Evolutionary conservation across 805 yeast genomes (phyloP).

Genomic region (Saccharomycopsis synnaedendra): DNA sequence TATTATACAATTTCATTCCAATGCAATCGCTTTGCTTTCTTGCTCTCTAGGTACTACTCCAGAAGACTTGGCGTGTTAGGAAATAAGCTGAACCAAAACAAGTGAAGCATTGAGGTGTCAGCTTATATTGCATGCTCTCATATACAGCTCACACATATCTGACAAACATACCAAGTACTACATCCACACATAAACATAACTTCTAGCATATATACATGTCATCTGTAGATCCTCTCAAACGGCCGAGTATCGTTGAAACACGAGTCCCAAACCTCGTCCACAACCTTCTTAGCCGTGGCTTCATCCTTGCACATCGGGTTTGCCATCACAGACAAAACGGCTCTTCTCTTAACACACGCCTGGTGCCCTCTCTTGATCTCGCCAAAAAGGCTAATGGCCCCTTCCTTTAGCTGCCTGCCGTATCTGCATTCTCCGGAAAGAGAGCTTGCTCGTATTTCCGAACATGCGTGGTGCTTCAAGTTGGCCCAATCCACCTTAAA

Average conservation of each 20-base stretch:
- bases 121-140: too few relatives aligned
- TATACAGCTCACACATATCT: too few relatives aligned
- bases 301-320: slow-evolving; percentile 72
- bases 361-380: slow-evolving; percentile 76
- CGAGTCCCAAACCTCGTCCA: slow-evolving; percentile 81
- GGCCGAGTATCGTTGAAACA: slow-evolving; percentile 95
- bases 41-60: too few relatives aligned
- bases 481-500: slow-evolving; percentile 81
- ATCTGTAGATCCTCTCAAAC: slow-evolving; percentile 81
- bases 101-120: too few relatives aligned
- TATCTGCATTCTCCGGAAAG: slow-evolving; percentile 93
- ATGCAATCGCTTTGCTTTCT: too few relatives aligned
- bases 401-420: slow-evolving; percentile 61
- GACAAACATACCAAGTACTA: too few relatives aligned
- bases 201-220: slow-evolving; percentile 13
- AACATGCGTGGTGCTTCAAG: slow-evolving; percentile 89
- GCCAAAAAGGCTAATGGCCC: slow-evolving; percentile 22
- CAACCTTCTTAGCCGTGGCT: slow-evolving; percentile 68
- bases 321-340: slow-evolving; percentile 69
- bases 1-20: too few relatives aligned
- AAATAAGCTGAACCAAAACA: too few relatives aligned
- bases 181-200: not conserved
- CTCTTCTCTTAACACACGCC: slow-evolving; percentile 82
- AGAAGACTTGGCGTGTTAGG: too few relatives aligned
- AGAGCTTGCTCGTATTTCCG: slow-evolving; percentile 89